Base-by-base conservation (phyloP, 345 rosid genomes). In the Ailanthus altissimus region DNA sequence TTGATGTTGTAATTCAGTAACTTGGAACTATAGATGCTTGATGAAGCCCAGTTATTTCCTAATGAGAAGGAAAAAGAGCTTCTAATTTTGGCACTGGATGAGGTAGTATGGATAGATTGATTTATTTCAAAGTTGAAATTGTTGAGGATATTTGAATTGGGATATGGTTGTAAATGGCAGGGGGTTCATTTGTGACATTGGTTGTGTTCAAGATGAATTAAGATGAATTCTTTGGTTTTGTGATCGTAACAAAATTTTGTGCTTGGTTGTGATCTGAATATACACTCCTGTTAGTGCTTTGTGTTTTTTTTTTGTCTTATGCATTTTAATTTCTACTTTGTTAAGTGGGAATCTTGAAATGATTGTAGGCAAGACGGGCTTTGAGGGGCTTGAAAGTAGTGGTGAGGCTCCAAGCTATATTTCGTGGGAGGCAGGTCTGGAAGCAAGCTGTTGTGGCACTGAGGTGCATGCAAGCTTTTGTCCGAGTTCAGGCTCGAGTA, bases 381-480 rank as follows among this genome's bases (percentile, higher is more conserved):
- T 77, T 89, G 79, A 88, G 97, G 85, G 98, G 97, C 60, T 78
- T 92, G 86, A 94, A 78, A 80, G 97, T 97, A 49, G 86, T 93
- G 47, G 98, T 96, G 78, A 92, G 99, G 80, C 84, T 96, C 78
- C 98, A 96, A 78, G 97, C 98, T 6, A 84, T 96, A 72, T 91
- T 94, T 75, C 91, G 95, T 2, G 98, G 97, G 3, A 78, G 93
- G 63, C 87, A 90, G 70, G 98, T 96, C 54, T 80, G 98, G 62
- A 94, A 90, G 80, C 98, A 96, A 86, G 98, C 98, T 50, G 95
- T 93, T 25, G 90, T 96, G 79, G 90, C 98, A 51, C 86, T 94
- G 15, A 84, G 92, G 88, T 92, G 98, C 79, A 96, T 96, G 98
- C 97, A 96, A 78, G 98, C 99, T 83, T 97, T 94, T 77, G 95